phyloP scores from a whole-genome alignment of 2,329 filamentous ascomycete genomes.

The Aspergillus caelatus region DNA sequence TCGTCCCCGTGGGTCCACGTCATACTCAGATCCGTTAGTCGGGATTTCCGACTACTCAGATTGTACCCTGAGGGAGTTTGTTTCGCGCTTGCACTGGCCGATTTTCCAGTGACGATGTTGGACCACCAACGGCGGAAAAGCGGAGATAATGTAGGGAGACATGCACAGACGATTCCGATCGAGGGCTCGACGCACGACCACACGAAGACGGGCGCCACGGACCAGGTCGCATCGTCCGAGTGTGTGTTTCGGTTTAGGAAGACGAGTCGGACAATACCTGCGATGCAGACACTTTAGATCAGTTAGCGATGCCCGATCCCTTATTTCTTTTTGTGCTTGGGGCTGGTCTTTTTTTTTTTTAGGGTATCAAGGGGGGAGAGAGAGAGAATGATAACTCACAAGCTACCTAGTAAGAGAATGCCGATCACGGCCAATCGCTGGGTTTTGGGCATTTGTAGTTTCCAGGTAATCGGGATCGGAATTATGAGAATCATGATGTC shows the following conservation, averaged over 20 bases:
- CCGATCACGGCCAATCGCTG: not conserved
- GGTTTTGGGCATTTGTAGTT: not conserved
- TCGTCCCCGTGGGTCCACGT: not conserved
- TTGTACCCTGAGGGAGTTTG: not conserved
- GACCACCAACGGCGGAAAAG: conserved; percentile 7
- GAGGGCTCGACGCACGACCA: conserved; percentile 8
- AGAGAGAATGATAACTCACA: not conserved
- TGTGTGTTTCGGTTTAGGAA: not conserved
- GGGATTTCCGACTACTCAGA: not conserved
- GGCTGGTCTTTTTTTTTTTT: too few species aligned
- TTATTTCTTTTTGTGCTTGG: not conserved
- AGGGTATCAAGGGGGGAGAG: not conserved
- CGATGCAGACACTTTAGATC: not conserved
- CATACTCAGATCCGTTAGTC: not conserved
- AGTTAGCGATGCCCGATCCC: not conserved
- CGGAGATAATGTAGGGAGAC: not conserved
- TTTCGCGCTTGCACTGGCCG: not conserved
- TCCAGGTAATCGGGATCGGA: conserved; percentile 3
- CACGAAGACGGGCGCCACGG: conserved; percentile 2
- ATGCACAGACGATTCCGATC: conserved; percentile 2
- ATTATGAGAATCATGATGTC: conserved; percentile 1
- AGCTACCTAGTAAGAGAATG: not conserved
- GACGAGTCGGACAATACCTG: conserved; percentile 4
- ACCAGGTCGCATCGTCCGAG: not conserved
- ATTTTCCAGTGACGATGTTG: not conserved